phyloP scores from a whole-genome alignment of 495 filamentous ascomycete species.

The Hyaloscypha bicolor region DNA sequence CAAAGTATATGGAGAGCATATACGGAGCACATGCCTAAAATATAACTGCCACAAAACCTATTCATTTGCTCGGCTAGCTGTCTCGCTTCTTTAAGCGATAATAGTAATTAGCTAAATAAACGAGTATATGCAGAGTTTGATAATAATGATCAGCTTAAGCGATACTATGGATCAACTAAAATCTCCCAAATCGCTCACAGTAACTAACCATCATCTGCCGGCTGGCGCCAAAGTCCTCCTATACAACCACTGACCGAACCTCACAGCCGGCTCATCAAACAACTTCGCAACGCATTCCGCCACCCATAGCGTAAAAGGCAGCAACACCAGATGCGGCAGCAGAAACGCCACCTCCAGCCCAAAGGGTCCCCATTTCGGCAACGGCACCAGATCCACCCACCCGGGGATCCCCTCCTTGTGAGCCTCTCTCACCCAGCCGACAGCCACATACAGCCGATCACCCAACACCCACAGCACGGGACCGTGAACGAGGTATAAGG shows the following conservation, averaged over 20 bases:
- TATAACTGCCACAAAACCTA: too few relatives aligned
- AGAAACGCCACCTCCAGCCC: constrained; percentile 57
- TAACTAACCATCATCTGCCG: neutral
- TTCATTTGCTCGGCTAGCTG: too few relatives aligned
- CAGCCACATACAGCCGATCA: constrained; percentile 51
- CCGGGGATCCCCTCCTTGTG: constrained; percentile 38
- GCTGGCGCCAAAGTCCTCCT: constrained; percentile 24
- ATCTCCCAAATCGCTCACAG: too few relatives aligned
- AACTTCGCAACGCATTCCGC: constrained; percentile 56
- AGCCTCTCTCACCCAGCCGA: constrained; percentile 41
- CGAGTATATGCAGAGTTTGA: too few relatives aligned
- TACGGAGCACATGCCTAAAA: too few relatives aligned
- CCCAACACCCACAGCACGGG: constrained; percentile 53
- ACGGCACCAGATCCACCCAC: constrained; percentile 13
- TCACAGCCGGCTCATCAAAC: constrained; percentile 58
- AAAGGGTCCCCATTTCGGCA: constrained; percentile 41
- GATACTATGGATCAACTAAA: too few relatives aligned
- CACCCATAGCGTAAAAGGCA: constrained; percentile 56
- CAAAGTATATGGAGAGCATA: too few relatives aligned
- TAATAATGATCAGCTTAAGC: too few relatives aligned
- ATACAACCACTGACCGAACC: constrained; percentile 55
- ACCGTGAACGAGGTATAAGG: constrained; percentile 57
- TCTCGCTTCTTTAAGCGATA: too few relatives aligned
- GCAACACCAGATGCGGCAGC: constrained; percentile 50
- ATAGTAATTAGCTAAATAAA: too few relatives aligned